phyloP scores from a whole-genome alignment of 2,329 filamentous ascomycete species.

The Diaporthe sp. region DNA sequence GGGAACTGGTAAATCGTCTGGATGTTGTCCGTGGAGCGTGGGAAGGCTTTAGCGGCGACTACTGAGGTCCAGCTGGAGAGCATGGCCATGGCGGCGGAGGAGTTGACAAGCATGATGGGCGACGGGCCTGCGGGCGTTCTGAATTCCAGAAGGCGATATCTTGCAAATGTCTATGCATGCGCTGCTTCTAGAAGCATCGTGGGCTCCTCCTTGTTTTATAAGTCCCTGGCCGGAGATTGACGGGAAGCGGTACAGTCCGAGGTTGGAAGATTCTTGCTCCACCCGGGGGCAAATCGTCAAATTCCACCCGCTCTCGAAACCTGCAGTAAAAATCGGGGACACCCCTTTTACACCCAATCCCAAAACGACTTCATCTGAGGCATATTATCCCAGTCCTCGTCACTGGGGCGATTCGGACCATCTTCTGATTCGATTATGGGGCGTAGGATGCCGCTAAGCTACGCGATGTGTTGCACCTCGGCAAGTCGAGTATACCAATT shows the following conservation, averaged over 20 bases:
- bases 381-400: slow-evolving; percentile 3
- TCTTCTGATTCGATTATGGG: slow-evolving; percentile 8
- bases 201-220: not conserved
- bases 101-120: slow-evolving; percentile 1
- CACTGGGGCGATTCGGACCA: slow-evolving; percentile 15
- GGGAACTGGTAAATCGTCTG: slow-evolving; percentile 39
- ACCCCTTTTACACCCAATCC: not conserved
- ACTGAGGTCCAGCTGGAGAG: slow-evolving; percentile 7
- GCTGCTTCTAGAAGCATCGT: slow-evolving; percentile 6
- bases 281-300: slow-evolving; percentile 12
- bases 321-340: slow-evolving; percentile 19
- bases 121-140: not conserved
- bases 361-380: slow-evolving; percentile 19
- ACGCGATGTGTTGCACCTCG: slow-evolving; percentile 8
- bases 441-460: slow-evolving; percentile 15
- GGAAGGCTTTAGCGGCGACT: not conserved
- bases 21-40: not conserved
- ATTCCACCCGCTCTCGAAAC: slow-evolving; percentile 19
- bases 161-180: not conserved
- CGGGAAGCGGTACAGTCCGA: not conserved
- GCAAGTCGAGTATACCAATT: not conserved
- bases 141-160: not conserved
- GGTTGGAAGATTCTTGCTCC: slow-evolving; percentile 18
- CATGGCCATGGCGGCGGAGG: slow-evolving; percentile 5
- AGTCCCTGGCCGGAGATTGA: not conserved